Percentiles rank a stretch among this genome's conserved stretches.
Conservation (phyloP, 352 stramenopile genomes). For the Phytophthora pinifolia region DNA sequence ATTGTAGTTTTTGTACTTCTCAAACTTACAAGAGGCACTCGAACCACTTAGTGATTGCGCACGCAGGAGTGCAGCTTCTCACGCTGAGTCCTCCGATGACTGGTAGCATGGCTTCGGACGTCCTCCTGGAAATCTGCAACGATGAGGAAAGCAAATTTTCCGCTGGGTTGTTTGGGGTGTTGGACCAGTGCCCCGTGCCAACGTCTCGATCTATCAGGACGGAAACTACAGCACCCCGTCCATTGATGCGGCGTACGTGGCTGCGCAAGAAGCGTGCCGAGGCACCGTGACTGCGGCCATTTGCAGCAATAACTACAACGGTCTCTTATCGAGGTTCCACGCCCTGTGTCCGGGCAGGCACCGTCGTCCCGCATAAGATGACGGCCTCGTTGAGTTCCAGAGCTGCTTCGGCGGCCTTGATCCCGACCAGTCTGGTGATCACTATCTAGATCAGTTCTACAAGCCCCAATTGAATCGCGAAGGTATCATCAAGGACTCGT, state of each 20-base stretch:
- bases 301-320: constrained; percentile 38
- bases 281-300: constrained; percentile 35
- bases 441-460: constrained; percentile 34
- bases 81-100: constrained; percentile 32
- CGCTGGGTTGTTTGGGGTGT: constrained; percentile 15
- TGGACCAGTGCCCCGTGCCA: constrained; percentile 36
- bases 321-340: constrained; percentile 33
- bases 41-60: constrained; percentile 47
- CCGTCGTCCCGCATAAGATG: constrained; percentile 27
- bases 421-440: constrained; percentile 21
- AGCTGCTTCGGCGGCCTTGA: constrained; percentile 36
- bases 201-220: constrained; percentile 32
- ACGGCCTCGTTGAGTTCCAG: constrained; percentile 43
- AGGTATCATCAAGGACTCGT: constrained; percentile 22
- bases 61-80: constrained; percentile 20
- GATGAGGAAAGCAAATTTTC: constrained; percentile 17
- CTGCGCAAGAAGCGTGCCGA: constrained; percentile 31
- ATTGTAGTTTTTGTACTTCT: not conserved
- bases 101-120: constrained; percentile 45
- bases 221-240: constrained; percentile 20
- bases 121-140: constrained; percentile 29
- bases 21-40: constrained; percentile 32
- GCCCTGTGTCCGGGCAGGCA: constrained; percentile 14
- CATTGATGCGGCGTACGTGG: constrained; percentile 27
- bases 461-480: constrained; percentile 43